Conservation (phyloP, 306 rosid genomes). For the Biancaea sappan region DNA sequence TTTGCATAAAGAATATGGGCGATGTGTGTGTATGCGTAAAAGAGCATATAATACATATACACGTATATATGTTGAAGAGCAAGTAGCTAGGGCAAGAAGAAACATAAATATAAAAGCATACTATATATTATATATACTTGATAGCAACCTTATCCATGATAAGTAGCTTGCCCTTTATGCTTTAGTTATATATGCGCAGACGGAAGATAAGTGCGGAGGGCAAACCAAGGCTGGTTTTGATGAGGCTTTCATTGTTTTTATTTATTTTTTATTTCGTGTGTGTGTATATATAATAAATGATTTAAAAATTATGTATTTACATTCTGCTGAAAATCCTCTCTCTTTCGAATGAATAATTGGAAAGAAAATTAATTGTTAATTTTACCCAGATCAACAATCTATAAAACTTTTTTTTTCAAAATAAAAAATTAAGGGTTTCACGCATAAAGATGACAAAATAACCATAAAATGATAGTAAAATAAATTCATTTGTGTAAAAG, state of each 20-base stretch:
- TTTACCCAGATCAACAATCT: background rate
- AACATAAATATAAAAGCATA: no score
- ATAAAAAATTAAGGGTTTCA: no score
- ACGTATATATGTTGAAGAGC: background rate
- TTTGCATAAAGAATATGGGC: no score
- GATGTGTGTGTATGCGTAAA: background rate
- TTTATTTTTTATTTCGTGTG: no score
- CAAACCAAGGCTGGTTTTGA: no score
- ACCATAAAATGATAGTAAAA: background rate
- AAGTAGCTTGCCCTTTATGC: slow-evolving; percentile 8
- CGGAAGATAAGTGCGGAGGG: background rate
- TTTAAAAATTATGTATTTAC: background rate
- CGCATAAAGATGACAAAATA: no score
- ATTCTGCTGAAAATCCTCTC: background rate
- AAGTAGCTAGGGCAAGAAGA: background rate
- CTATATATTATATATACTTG: background rate
- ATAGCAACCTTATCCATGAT: slow-evolving; percentile 3
- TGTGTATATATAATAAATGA: no score
- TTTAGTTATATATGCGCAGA: no score
- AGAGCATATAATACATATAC: background rate
- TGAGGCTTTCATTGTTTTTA: background rate
- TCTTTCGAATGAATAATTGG: background rate
- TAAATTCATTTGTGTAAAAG: background rate
- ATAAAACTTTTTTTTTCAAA: no score
- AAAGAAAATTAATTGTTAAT: background rate